Evolutionary conservation across 352 stramenopile genomes (phyloP).

Genomic region (Phytophthora fragariae): DNA sequence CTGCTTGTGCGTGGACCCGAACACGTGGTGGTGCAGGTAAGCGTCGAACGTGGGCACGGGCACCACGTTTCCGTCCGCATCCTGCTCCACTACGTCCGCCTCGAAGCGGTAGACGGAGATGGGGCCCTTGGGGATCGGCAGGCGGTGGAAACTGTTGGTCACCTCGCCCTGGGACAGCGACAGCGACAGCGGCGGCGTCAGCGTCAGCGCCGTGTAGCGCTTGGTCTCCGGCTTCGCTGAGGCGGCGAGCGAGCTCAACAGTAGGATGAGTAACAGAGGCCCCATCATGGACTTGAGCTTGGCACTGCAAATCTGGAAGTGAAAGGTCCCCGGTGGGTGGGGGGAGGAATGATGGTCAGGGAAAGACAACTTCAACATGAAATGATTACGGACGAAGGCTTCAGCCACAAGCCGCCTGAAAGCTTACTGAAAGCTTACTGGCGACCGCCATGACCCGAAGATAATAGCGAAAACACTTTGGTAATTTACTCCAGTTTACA

Average conservation of each 20-base stretch:
- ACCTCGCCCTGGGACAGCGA: constrained; percentile 73
- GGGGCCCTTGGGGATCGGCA: constrained; percentile 77
- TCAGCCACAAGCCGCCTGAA: not conserved
- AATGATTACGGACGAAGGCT: not conserved
- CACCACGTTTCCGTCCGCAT: constrained; percentile 55
- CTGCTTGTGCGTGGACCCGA: constrained; percentile 72
- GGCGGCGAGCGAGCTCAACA: constrained; percentile 10
- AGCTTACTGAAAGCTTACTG: too few relatives aligned
- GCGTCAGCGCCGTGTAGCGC: constrained; percentile 71
- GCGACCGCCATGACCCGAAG: too few relatives aligned
- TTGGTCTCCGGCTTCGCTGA: constrained; percentile 50
- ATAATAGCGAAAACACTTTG: not conserved
- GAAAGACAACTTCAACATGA: not conserved
- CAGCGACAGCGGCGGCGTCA: constrained; percentile 48
- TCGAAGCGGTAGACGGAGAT: constrained; percentile 87
- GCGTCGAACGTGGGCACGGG: constrained; percentile 72
- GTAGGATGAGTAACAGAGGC: constrained; percentile 3
- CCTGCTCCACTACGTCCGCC: constrained; percentile 74
- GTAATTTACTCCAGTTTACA: not conserved
- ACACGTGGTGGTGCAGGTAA: constrained; percentile 87
- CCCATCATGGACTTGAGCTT: constrained; percentile 24
- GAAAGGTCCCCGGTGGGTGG: not conserved
- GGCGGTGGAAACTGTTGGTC: constrained; percentile 77
- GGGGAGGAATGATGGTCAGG: not conserved
- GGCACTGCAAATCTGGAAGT: constrained; percentile 12